Base-by-base conservation (phyloP, 2,329 filamentous ascomycete species). In the Periconia sp. region DNA sequence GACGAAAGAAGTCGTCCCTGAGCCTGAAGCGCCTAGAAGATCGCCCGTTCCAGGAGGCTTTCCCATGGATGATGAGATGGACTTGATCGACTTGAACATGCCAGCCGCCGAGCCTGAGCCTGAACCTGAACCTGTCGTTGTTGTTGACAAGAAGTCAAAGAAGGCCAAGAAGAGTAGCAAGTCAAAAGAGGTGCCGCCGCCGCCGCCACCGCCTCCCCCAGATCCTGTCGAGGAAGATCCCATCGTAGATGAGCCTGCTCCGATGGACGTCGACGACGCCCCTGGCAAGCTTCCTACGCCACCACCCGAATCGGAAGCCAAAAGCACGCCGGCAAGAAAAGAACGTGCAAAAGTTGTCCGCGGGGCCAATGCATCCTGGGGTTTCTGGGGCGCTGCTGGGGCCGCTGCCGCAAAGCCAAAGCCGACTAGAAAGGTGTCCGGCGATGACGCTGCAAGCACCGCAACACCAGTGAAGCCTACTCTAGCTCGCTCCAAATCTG, bases 341-440 rank as follows among this genome's bases (percentile, higher is more conserved):
- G 88, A 95, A 51, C 86, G 90, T 11, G 75, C 87, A 19, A 89
- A 86, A 61, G 82, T 91, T 51, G 88, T 84, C 56, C 87, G 89
- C 44, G 85, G 87, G 25, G 79, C 81, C 45, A 78, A 78, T 24
- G 77, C 67, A 16, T 92, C 87, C 21, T 94, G 90, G 89, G 86
- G 85, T 24, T 83, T 84, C 66, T 92, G 87, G 87, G 82, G 81
- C 13, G 79, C 83, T 12, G 66, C 65, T 18, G 48, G 48, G 4
- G 46, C 51, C 11, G 65, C 55, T 12, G 54, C 68, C 22, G 65
- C 71, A 26, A 70, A 72, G 24, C 56, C 68, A 57, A 74, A 74
- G 44, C 61, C 63, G 13, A 57, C 63, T 16, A 57, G 61, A 38
- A 69, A 61, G 47, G 57, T 56, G 40, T 65, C 64, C 25, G 56